Base-by-base conservation (phyloP, 352 stramenopile genomes). In the Halophytophthora batemanensis region DNA sequence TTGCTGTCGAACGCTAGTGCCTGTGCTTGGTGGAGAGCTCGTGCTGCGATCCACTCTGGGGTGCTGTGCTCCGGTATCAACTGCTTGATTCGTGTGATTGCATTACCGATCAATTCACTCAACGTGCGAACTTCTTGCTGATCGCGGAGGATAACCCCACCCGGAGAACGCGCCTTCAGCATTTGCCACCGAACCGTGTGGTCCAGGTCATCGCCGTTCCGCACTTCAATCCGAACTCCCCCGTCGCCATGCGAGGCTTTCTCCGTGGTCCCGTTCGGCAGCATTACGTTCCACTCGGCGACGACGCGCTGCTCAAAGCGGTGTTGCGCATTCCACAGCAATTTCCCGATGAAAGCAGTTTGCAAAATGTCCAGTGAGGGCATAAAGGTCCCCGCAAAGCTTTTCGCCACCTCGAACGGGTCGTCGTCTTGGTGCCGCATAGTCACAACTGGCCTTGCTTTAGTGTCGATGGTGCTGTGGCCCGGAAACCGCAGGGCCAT, bases 131-230 rank as follows among this genome's bases (percentile, higher is more conserved):
- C 23, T 31, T 31, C 25, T 31, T 31, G 25, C 8, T 31, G 4
- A 31, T 31, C 8, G 8, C 25, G 25, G 25, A 8, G 25, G 25
- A 31, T 31, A 10, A 31, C 4, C 8, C 25, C 25, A 31, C 25
- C 25, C 8, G 25, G 25, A 31, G 25, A 31, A 4, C 25, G 8
- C 25, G 25, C 25, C 25, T 31, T 31, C 4, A 28, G 13, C 13
- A 65, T 13, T 21, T 69, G 60, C 36, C 46, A 58, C 12, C 44
- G 53, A n/a, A 60, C 48, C 7, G 74, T 49, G 37, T 69, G 72
- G 25, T 71, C 37, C 0, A 82, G 50, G 19, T 82, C 71, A 34
- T 83, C 71, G 8, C 69, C 74, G 13, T 59, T 18, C 2, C 68
- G 57, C 11, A 83, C 52, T 25, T 77, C 61, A 4, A 82, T 48